A percentile compares a stretch with the other conserved stretches of the same genome.
These are phyloP conservation scores for Nidula microcarpa DNA, from an alignment of 768 basidiomycete genomes.

Conservation along the genomic window DNA sequence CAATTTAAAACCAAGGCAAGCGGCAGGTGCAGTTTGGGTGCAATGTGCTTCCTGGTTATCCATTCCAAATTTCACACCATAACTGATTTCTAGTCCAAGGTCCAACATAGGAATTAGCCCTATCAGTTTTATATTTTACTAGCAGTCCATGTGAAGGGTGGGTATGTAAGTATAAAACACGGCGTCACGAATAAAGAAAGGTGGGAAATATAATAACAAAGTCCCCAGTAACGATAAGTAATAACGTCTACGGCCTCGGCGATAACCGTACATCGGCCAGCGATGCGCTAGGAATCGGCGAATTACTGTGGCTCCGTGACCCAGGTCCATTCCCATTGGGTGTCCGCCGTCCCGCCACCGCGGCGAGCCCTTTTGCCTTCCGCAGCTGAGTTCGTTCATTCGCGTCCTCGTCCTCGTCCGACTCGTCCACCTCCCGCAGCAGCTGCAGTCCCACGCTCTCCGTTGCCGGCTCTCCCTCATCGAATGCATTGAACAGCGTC, in stretches of 20 bases:
- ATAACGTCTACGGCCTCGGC: neutral
- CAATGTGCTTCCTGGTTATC: neutral
- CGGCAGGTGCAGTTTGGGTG: neutral
- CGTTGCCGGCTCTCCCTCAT: conserved; percentile 15
- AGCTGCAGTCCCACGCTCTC: conserved; percentile 50
- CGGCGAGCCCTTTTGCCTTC: conserved; percentile 13
- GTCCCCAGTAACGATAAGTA: neutral
- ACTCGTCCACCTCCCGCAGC: conserved; percentile 68
- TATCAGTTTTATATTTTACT: no score
- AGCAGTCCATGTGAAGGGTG: no score
- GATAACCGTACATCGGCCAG: conserved; percentile 36
- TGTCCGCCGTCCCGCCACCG: conserved; percentile 4
- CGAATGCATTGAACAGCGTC: conserved; percentile 77
- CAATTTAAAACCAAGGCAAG: neutral
- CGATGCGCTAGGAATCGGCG: conserved; percentile 39
- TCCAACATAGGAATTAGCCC: neutral
- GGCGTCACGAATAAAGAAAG: neutral
- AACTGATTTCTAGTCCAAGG: neutral
- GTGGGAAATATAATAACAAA: neutral
- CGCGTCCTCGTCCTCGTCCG: conserved; percentile 43
- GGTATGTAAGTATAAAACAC: no score
- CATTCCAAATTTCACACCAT: neutral
- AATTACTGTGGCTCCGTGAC: conserved; percentile 54
- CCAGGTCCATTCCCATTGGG: conserved; percentile 20
- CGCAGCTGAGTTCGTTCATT: conserved; percentile 42